Conservation (phyloP, 208 protist genomes). For the Tritrichomonas musculus region DNA sequence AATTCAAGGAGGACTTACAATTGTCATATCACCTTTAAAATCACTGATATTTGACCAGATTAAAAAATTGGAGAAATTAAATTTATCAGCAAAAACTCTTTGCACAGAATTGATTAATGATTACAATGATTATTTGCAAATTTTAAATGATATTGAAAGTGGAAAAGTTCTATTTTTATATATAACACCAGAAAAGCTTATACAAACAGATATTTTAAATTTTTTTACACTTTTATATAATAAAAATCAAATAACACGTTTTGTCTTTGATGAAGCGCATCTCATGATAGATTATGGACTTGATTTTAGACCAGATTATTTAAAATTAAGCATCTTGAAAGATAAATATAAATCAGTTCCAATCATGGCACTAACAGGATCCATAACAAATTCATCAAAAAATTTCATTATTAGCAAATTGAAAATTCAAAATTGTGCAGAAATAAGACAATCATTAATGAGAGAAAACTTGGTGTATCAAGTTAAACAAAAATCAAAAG, state of each 20-base stretch:
- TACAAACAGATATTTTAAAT: not conserved
- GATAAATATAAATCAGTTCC: conserved; percentile 53
- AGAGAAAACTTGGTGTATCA: not conserved
- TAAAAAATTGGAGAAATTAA: not conserved
- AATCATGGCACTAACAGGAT: conserved; percentile 57
- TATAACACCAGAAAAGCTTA: not conserved
- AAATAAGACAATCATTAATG: not conserved
- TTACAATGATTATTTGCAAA: not conserved
- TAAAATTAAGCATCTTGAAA: conserved; percentile 42
- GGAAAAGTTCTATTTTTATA: not conserved
- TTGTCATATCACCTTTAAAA: conserved; percentile 38
- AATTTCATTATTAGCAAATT: not conserved
- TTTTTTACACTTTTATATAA: not conserved
- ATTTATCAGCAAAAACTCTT: not conserved
- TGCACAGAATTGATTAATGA: too few species aligned
- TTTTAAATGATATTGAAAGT: not conserved
- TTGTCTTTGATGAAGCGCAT: conserved; percentile 61
- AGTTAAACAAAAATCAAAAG: not conserved
- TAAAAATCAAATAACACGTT: not conserved
- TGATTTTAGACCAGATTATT: conserved; percentile 57
- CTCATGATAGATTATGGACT: conserved; percentile 58
- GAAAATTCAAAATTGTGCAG: not conserved
- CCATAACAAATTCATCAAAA: conserved; percentile 46
- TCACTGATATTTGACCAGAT: conserved; percentile 39
- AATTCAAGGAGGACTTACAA: not conserved